These are phyloP conservation scores for Lactuca sativa DNA, from an alignment of 129 eudicot species.

Conservation along the genomic window DNA sequence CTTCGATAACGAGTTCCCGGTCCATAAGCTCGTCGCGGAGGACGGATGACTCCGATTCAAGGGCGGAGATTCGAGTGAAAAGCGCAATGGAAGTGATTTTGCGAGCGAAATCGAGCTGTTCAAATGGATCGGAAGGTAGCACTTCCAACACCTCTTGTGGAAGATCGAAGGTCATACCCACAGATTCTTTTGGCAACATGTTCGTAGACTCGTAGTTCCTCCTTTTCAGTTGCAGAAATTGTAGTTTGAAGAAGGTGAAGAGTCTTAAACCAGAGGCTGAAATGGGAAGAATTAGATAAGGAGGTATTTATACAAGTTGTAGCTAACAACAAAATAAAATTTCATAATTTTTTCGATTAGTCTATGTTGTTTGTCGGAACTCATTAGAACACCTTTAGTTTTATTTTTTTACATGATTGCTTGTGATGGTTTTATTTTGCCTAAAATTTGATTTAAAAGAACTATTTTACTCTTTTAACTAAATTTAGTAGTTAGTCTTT, in stretches of 20 bases:
- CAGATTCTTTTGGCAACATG: conserved; percentile 48
- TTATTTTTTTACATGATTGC: too few species aligned
- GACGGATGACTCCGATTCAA: conserved; percentile 68
- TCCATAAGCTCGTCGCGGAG: conserved; percentile 65
- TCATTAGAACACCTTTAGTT: too few species aligned
- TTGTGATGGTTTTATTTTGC: too few species aligned
- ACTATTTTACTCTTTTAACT: too few species aligned
- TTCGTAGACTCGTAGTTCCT: neutral
- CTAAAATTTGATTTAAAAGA: too few species aligned
- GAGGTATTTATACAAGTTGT: conserved; percentile 14
- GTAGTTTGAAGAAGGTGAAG: conserved; percentile 12
- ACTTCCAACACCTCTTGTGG: conserved; percentile 72
- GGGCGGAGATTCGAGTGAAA: conserved; percentile 80
- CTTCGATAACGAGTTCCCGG: conserved; percentile 54
- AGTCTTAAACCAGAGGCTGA: conserved; percentile 23
- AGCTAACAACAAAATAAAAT: neutral
- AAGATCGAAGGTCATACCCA: conserved; percentile 54
- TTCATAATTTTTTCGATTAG: neutral
- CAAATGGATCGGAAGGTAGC: conserved; percentile 88
- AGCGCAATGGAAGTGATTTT: conserved; percentile 98
- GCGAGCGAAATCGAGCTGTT: conserved; percentile 90
- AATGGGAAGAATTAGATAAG: conserved; percentile 28
- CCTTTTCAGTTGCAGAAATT: conserved; percentile 3
- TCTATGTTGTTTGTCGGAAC: too few species aligned
- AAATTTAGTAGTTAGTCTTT: too few species aligned